These are phyloP conservation scores for Irpex rosettiformis DNA, from an alignment of 1,284 basidiomycete genomes.

Conservation along the genomic window DNA sequence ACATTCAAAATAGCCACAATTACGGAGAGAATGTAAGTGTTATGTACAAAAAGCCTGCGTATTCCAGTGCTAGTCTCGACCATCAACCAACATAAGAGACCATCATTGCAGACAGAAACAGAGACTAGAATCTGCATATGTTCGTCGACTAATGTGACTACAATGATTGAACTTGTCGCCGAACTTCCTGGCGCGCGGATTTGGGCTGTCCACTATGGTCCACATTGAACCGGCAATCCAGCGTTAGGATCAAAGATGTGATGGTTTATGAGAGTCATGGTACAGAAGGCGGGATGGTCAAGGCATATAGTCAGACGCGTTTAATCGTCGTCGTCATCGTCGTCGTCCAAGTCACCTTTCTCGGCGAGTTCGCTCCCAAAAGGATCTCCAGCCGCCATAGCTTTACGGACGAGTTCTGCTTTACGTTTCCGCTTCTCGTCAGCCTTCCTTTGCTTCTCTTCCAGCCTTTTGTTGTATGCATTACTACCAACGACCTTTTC, in stretches of 20 bases:
- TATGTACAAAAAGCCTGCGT: not conserved
- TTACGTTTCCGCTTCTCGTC: constrained; percentile 66
- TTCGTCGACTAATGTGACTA: too few relatives aligned
- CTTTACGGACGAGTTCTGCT: constrained; percentile 49
- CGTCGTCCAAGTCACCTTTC: constrained; percentile 39
- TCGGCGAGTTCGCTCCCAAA: constrained; percentile 59
- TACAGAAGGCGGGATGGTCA: not conserved
- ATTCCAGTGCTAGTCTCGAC: not conserved
- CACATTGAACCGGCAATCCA: not conserved
- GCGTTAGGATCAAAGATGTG: not conserved
- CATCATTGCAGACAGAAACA: not conserved
- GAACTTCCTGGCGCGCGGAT: not conserved
- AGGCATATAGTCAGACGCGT: not conserved
- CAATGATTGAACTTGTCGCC: not conserved
- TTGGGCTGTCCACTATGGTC: not conserved
- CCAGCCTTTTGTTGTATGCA: constrained; percentile 65
- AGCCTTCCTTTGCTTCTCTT: constrained; percentile 59
- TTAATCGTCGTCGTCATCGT: constrained; percentile 39
- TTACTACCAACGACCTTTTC: constrained; percentile 88
- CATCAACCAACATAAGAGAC: not conserved
- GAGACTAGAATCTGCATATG: too few relatives aligned
- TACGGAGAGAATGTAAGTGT: not conserved
- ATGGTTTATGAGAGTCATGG: not conserved
- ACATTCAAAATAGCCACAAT: too few relatives aligned
- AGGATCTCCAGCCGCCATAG: constrained; percentile 55